These are phyloP conservation scores for Puccinia hordei DNA, from an alignment of 1,284 basidiomycete species.

Conservation along the genomic window DNA sequence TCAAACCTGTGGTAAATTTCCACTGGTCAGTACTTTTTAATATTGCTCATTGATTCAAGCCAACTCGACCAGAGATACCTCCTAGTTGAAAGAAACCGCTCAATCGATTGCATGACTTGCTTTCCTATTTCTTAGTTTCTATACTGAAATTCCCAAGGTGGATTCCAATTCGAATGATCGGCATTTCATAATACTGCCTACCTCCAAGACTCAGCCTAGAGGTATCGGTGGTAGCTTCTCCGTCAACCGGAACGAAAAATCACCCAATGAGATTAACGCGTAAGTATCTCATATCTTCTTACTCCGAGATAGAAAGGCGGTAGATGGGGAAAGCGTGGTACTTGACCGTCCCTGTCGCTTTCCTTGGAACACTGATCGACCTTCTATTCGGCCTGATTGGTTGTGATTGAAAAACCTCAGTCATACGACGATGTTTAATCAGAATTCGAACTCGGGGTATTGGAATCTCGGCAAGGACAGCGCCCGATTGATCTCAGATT, in stretches of 20 bases:
- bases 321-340: background rate
- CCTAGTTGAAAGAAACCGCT: background rate
- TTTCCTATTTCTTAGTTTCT: conserved; percentile 24
- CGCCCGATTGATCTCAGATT: conserved; percentile 23
- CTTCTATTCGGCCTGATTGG: background rate
- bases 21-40: conserved; percentile 26
- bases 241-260: conserved; percentile 27
- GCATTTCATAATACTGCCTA: conserved; percentile 34
- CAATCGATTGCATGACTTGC: background rate
- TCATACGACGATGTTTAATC: conserved; percentile 45
- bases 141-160: conserved; percentile 40
- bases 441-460: conserved; percentile 40
- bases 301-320: background rate
- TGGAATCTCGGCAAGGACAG: conserved; percentile 35
- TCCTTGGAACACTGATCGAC: background rate
- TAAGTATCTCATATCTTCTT: conserved; percentile 16
- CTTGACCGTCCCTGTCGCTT: background rate
- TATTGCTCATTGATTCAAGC: background rate
- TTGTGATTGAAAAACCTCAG: background rate
- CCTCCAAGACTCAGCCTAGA: conserved; percentile 11
- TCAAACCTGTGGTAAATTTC: conserved; percentile 30
- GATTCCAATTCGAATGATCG: conserved; percentile 19
- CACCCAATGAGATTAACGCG: conserved; percentile 36
- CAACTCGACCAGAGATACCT: background rate
- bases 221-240: conserved; percentile 29